A percentile compares a stretch with the other conserved stretches of the same genome.
phyloP scores from a whole-genome alignment of 805 yeast genomes.

The Yamadazyma scolyti region DNA sequence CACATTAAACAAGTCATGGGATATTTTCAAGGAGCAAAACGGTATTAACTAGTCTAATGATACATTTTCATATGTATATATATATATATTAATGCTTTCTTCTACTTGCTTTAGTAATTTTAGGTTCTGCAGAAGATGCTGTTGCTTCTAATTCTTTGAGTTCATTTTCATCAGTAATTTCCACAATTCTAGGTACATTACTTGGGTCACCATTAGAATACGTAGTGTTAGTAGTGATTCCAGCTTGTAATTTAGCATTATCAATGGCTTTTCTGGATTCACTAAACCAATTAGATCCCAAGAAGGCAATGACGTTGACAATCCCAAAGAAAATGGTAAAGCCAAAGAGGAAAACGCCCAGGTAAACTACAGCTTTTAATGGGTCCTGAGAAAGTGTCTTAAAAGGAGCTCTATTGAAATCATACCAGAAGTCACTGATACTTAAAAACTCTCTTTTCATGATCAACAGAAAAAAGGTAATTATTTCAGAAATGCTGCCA shows the following conservation, averaged over 20 bases:
- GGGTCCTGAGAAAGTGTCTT: constrained; percentile 44
- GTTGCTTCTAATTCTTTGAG: constrained; percentile 1
- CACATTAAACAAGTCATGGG: constrained; percentile 87
- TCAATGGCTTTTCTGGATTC: constrained; percentile 6
- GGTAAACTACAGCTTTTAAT: constrained; percentile 46
- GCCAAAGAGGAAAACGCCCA: constrained; percentile 36
- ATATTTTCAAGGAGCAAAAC: constrained; percentile 62
- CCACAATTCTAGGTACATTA: constrained; percentile 10
- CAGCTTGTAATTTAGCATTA: constrained; percentile 6
- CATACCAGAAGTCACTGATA: constrained; percentile 31
- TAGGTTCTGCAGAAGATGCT: constrained; percentile 1
- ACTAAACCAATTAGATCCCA: constrained; percentile 14
- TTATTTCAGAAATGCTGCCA: constrained; percentile 12
- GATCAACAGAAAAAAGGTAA: constrained; percentile 16
- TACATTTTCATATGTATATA: neutral
- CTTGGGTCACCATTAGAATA: neutral
- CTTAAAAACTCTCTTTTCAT: constrained; percentile 17
- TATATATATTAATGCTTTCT: constrained; percentile 4
- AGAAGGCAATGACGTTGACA: constrained; percentile 32
- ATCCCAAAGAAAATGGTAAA: constrained; percentile 43
- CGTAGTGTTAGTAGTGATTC: too few relatives aligned
- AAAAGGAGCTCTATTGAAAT: constrained; percentile 43
- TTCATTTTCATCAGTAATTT: constrained; percentile 8
- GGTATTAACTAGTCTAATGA: constrained; percentile 9
- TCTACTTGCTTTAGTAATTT: constrained; percentile 1